phyloP scores from a whole-genome alignment of 768 basidiomycete genomes.

The Daedaleopsis nitida region DNA sequence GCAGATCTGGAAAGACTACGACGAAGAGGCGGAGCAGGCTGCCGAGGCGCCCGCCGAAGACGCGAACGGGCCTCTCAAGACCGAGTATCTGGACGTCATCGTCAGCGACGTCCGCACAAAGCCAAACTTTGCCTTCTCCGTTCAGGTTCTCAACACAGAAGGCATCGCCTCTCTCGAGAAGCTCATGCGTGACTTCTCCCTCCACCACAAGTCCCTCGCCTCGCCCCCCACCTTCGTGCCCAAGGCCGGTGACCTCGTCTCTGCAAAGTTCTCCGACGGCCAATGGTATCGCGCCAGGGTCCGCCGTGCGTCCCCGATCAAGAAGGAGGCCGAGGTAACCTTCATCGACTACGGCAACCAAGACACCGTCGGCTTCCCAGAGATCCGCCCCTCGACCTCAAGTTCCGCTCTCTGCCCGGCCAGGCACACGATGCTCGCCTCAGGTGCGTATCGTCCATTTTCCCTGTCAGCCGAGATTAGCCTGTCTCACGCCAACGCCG shows the following conservation, averaged over 20 bases:
- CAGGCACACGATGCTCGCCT: constrained; percentile 95
- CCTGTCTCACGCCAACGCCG: background rate
- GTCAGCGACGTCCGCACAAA: constrained; percentile 81
- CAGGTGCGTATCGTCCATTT: constrained; percentile 50
- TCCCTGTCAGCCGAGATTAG: background rate
- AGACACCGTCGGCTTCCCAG: constrained; percentile 79
- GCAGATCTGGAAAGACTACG: constrained; percentile 87
- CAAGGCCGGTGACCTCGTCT: constrained; percentile 85
- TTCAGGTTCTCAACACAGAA: constrained; percentile 91
- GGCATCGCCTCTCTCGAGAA: constrained; percentile 91
- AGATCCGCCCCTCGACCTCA: constrained; percentile 84
- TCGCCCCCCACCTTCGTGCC: constrained; percentile 75
- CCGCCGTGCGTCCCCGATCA: constrained; percentile 79
- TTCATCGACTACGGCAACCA: constrained; percentile 98
- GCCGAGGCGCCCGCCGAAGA: constrained; percentile 49
- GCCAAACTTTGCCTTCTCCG: constrained; percentile 83
- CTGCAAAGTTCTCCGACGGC: constrained; percentile 92
- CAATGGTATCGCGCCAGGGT: constrained; percentile 97
- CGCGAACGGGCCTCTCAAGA: constrained; percentile 58
- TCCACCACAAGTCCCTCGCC: constrained; percentile 74
- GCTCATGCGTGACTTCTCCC: constrained; percentile 91
- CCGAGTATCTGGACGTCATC: constrained; percentile 91
- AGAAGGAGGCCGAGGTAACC: constrained; percentile 92
- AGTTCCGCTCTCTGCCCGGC: constrained; percentile 87
- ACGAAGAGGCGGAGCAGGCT: constrained; percentile 67